Percentiles rank a stretch among this genome's conserved stretches.
phyloP scores from a whole-genome alignment of 768 basidiomycete genomes.

The Collybiopsis luxurians region DNA sequence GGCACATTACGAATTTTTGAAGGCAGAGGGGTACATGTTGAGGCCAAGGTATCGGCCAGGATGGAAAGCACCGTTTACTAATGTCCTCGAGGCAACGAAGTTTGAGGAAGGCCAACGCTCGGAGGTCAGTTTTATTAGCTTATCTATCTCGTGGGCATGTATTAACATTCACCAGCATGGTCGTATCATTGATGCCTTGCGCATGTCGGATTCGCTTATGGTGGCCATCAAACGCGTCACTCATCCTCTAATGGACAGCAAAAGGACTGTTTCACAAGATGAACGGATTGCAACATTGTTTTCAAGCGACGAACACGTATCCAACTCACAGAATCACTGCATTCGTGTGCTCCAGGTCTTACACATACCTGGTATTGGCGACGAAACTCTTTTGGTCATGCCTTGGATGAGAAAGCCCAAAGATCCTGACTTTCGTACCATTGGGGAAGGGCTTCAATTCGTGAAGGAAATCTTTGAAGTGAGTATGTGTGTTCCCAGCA shows the following conservation, averaged over 20 bases:
- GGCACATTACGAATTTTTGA: constrained; percentile 12
- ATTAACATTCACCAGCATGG: background rate
- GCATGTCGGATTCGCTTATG: constrained; percentile 14
- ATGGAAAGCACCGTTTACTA: constrained; percentile 17
- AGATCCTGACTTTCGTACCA: constrained; percentile 21
- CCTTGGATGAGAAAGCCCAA: constrained; percentile 16
- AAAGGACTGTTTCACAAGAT: constrained; percentile 7
- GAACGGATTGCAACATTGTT: constrained; percentile 16
- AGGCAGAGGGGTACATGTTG: constrained; percentile 14
- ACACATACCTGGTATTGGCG: constrained; percentile 12
- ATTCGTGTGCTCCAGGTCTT: constrained; percentile 23
- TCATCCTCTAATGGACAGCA: background rate
- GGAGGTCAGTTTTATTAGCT: background rate
- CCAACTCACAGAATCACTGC: constrained; percentile 25
- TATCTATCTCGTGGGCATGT: no score
- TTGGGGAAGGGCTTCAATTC: constrained; percentile 28
- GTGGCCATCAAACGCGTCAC: constrained; percentile 18
- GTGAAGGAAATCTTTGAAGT: constrained; percentile 32
- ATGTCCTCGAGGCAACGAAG: background rate
- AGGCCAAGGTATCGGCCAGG: constrained; percentile 15
- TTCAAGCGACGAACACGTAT: constrained; percentile 12
- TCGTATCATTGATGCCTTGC: constrained; percentile 14
- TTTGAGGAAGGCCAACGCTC: background rate
- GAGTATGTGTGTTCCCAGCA: constrained; percentile 22
- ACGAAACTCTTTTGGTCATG: constrained; percentile 23